Conservation (phyloP, 306 rosid genomes). For the Morella rubra region DNA sequence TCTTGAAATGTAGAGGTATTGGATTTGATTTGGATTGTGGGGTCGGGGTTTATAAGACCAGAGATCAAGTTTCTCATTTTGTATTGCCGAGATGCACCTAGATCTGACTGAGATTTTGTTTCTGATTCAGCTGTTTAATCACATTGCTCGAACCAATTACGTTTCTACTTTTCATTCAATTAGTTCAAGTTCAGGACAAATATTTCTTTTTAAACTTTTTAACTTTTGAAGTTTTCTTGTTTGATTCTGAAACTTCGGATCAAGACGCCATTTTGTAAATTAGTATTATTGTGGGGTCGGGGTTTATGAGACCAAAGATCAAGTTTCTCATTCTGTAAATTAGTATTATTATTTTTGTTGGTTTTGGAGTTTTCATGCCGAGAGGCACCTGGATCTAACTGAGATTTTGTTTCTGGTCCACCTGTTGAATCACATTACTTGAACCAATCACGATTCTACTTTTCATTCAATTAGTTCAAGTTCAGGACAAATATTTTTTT, state of each 20-base stretch:
- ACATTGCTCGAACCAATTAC: slow-evolving; percentile 1
- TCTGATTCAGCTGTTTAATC: neutral
- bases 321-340: neutral
- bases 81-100: neutral
- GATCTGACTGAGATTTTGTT: slow-evolving; percentile 2
- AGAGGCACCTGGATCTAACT: neutral
- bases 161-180: neutral
- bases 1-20: neutral
- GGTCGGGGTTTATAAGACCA: neutral
- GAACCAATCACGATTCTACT: neutral
- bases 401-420: neutral
- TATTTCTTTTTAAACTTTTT: neutral
- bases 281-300: too few relatives aligned
- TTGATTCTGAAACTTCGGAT: neutral
- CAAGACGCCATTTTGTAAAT: neutral
- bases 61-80: slow-evolving; percentile 15
- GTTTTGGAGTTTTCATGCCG: slow-evolving; percentile 9
- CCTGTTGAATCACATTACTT: slow-evolving; percentile 18
- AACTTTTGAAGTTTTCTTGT: too few relatives aligned
- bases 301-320: too few relatives aligned
- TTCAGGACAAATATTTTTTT: neutral
- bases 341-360: neutral
- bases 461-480: neutral
- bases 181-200: neutral
- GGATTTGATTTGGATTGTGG: neutral